Conservation (phyloP, 495 filamentous ascomycete species). For the Staphylotrichum longicolle region DNA sequence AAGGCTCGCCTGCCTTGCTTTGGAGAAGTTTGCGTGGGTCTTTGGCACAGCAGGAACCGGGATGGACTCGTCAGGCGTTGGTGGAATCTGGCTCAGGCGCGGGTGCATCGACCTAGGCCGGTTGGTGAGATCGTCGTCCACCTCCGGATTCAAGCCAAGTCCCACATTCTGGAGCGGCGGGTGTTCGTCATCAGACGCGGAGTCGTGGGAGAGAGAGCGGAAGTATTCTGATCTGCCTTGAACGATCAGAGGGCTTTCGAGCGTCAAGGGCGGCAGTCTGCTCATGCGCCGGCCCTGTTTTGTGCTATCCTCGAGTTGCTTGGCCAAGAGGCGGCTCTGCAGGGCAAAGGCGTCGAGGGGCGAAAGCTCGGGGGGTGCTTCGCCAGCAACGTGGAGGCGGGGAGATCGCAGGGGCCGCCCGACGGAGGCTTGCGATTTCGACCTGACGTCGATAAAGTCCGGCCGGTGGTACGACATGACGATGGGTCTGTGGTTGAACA, state of each 20-base stretch:
- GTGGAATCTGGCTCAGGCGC: constrained; percentile 62
- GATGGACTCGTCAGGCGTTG: constrained; percentile 50
- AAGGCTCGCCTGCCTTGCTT: constrained; percentile 32
- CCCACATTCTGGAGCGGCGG: constrained; percentile 35
- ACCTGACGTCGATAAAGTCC: constrained; percentile 60
- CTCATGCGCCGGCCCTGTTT: constrained; percentile 73
- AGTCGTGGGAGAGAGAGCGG: constrained; percentile 55
- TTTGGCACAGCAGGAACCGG: constrained; percentile 42
- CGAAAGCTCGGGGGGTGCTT: constrained; percentile 86
- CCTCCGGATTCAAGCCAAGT: constrained; percentile 51
- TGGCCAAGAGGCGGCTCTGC: constrained; percentile 83
- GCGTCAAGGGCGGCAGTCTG: constrained; percentile 76
- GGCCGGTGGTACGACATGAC: constrained; percentile 54
- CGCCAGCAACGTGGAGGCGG: constrained; percentile 76
- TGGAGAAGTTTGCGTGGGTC: constrained; percentile 25
- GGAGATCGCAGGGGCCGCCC: constrained; percentile 61
- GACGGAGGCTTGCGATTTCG: constrained; percentile 60
- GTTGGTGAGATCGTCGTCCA: constrained; percentile 53
- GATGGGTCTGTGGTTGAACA: constrained; percentile 13
- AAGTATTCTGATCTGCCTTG: constrained; percentile 72
- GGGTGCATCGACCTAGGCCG: constrained; percentile 73
- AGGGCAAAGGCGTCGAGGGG: constrained; percentile 92
- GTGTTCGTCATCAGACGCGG: constrained; percentile 42
- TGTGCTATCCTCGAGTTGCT: constrained; percentile 74
- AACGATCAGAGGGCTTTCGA: constrained; percentile 66